These are phyloP conservation scores for Metarhizium brunneum DNA, from an alignment of 2,329 filamentous ascomycete genomes.

Conservation along the genomic window DNA sequence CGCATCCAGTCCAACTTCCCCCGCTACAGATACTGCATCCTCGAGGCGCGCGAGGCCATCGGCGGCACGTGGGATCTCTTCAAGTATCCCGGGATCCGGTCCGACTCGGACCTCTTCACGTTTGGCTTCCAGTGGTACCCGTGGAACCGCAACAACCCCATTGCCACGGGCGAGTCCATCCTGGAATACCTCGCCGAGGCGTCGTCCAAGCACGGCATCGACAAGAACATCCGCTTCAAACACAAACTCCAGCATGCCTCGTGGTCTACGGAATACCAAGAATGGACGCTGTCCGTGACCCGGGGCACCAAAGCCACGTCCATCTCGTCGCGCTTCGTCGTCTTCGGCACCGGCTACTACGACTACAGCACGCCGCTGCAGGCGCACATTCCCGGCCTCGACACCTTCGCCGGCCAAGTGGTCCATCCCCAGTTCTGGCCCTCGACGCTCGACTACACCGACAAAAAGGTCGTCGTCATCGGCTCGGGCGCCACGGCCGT, in stretches of 20 bases:
- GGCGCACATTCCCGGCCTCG: slow-evolving; percentile 47
- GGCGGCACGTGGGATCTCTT: slow-evolving; percentile 77
- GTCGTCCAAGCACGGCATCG: slow-evolving; percentile 39
- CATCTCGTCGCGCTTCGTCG: slow-evolving; percentile 38
- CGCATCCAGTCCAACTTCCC: slow-evolving; percentile 49
- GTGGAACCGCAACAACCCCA: slow-evolving; percentile 46
- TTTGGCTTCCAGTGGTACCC: slow-evolving; percentile 64
- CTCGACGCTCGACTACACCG: slow-evolving; percentile 50
- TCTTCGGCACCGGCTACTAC: slow-evolving; percentile 51
- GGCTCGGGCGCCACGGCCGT: slow-evolving; percentile 60
- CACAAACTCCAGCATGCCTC: slow-evolving; percentile 39
- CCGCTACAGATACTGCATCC: slow-evolving; percentile 49
- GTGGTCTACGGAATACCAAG: slow-evolving; percentile 45
- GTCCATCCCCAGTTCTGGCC: slow-evolving; percentile 72
- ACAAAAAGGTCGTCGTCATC: slow-evolving; percentile 57
- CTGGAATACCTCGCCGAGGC: slow-evolving; percentile 43
- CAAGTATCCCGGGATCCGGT: slow-evolving; percentile 62
- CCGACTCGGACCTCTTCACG: slow-evolving; percentile 52
- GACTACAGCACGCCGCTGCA: slow-evolving; percentile 54
- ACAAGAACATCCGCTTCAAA: slow-evolving; percentile 42
- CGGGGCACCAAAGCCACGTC: slow-evolving; percentile 19
- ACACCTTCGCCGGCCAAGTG: slow-evolving; percentile 28
- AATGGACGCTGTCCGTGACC: slow-evolving; percentile 39
- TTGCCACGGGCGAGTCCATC: slow-evolving; percentile 44
- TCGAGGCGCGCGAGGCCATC: slow-evolving; percentile 56